Percentiles rank a stretch among this genome's conserved stretches.
Evolutionary conservation across 441 rosid genomes (phyloP).

Genomic region (Manihot esculenta): DNA sequence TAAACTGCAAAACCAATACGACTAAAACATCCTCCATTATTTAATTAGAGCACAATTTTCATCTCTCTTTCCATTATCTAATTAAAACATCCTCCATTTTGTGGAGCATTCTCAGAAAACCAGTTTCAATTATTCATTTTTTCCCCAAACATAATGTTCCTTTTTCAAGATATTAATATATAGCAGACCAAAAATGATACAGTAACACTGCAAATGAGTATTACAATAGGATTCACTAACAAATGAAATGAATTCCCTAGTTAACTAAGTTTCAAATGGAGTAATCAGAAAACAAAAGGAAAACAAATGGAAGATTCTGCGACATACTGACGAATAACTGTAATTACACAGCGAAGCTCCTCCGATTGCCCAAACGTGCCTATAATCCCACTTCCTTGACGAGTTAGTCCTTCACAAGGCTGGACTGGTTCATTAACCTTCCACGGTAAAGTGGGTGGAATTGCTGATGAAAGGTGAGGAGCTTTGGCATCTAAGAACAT

Average conservation of each 20-base stretch:
- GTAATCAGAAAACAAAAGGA: neutral
- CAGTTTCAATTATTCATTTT: neutral
- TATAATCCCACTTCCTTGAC: conserved; percentile 98
- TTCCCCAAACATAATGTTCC: neutral
- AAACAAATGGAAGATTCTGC: conserved; percentile 13
- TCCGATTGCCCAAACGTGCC: conserved; percentile 97
- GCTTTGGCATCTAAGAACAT: conserved; percentile 99
- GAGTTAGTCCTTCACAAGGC: conserved; percentile 88
- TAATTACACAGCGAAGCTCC: conserved; percentile 99
- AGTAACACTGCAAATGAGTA: neutral
- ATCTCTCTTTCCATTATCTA: neutral
- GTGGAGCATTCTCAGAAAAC: neutral
- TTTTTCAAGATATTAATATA: neutral
- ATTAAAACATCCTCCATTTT: no score
- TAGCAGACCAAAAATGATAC: neutral
- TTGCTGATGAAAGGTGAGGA: conserved; percentile 92
- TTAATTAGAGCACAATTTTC: neutral
- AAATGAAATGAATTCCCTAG: neutral
- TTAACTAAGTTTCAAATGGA: neutral
- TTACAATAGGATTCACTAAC: conserved; percentile 5
- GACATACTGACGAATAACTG: conserved; percentile 94
- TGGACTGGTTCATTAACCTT: conserved; percentile 83
- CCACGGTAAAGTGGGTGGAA: conserved; percentile 97
- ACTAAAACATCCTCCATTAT: neutral
- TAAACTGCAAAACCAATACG: neutral